phyloP scores from a whole-genome alignment of 1,284 basidiomycete genomes.

The Apiotrichum montevideense region DNA sequence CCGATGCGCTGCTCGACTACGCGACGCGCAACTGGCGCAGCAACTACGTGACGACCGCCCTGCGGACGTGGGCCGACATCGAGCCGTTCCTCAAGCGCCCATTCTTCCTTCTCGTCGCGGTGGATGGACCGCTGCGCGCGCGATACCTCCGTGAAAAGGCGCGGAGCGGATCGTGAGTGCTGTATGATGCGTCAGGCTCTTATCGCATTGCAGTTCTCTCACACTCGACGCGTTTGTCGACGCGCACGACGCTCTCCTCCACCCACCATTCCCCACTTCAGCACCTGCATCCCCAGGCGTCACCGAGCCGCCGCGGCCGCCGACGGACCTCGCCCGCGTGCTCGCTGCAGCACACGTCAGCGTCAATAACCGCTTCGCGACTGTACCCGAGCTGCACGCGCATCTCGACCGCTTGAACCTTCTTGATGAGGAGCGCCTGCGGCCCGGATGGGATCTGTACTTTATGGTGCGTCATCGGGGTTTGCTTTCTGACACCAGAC shows the following conservation, averaged over 20 bases:
- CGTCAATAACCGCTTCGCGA: constrained; percentile 64
- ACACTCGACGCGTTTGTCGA: constrained; percentile 63
- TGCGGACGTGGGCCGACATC: constrained; percentile 54
- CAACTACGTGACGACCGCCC: constrained; percentile 73
- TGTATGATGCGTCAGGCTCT: neutral
- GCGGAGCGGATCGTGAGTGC: neutral
- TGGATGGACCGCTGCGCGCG: constrained; percentile 74
- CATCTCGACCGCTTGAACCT: constrained; percentile 67
- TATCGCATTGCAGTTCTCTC: constrained; percentile 18
- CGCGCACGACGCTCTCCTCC: constrained; percentile 57
- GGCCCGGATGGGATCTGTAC: constrained; percentile 89
- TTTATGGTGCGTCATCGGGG: constrained; percentile 65
- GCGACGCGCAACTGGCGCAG: constrained; percentile 76
- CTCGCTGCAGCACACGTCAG: constrained; percentile 52
- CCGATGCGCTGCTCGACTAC: constrained; percentile 61
- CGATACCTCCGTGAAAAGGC: constrained; percentile 41
- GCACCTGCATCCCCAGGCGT: constrained; percentile 3
- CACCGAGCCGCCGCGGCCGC: constrained; percentile 16
- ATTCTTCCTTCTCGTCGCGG: constrained; percentile 76
- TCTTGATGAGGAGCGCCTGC: constrained; percentile 62
- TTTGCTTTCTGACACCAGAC: constrained; percentile 51
- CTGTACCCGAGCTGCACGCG: constrained; percentile 54
- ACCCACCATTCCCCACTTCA: neutral
- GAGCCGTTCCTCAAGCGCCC: constrained; percentile 78
- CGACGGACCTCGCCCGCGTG: constrained; percentile 40